Percentiles rank a stretch among this genome's conserved stretches.
These are phyloP conservation scores for Lachancea quebecensis DNA, from an alignment of 805 yeast species.

Conservation along the genomic window DNA sequence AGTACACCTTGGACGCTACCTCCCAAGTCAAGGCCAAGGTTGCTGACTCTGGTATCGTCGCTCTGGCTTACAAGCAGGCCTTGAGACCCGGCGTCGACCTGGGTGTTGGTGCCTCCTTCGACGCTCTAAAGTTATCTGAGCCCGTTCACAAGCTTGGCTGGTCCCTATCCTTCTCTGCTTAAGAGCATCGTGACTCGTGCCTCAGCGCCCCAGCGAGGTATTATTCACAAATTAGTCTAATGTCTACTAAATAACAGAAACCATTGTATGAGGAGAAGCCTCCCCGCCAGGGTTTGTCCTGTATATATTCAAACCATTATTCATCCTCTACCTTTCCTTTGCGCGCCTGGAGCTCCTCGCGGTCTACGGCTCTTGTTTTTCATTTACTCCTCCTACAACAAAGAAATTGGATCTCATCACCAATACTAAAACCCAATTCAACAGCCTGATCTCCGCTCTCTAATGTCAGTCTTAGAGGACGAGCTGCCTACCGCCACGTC, in stretches of 20 bases:
- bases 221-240: conserved; percentile 28
- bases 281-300: background rate
- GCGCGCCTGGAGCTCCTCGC: background rate
- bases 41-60: conserved; percentile 91
- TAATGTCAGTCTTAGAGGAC: conserved; percentile 9
- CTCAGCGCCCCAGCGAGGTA: conserved; percentile 11
- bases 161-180: conserved; percentile 89
- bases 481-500: conserved; percentile 26
- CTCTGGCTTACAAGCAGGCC: conserved; percentile 88
- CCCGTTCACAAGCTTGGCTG: conserved; percentile 97
- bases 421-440: background rate
- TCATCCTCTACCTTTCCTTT: background rate
- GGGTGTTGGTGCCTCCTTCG: conserved; percentile 96
- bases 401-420: background rate
- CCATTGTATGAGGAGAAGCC: background rate
- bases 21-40: conserved; percentile 95
- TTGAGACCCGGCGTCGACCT: conserved; percentile 94
- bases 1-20: conserved; percentile 80
- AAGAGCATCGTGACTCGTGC: conserved; percentile 22
- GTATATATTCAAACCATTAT: background rate
- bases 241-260: conserved; percentile 21
- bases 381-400: background rate
- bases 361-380: background rate
- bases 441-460: background rate
- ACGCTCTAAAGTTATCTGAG: conserved; percentile 90